A percentile compares a stretch with the other conserved stretches of the same genome.
These are phyloP conservation scores for Picochlorum sp. DNA, from an alignment of 139 green algal species.

Conservation along the genomic window DNA sequence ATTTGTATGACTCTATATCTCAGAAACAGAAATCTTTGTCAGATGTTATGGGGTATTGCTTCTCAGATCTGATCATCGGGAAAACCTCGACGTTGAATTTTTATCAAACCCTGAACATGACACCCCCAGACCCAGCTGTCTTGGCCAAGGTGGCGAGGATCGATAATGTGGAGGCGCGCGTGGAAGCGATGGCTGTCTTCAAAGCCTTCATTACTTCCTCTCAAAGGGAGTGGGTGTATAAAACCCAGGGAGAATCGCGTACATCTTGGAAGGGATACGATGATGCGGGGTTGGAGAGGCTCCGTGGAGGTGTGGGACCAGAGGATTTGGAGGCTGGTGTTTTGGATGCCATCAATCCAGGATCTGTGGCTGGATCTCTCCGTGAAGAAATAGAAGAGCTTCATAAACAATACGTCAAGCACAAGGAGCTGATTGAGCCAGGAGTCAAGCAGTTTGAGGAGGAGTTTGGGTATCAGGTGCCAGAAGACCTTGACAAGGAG, in stretches of 20 bases:
- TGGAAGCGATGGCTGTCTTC: conserved; percentile 27
- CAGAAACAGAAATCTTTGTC: conserved; percentile 13
- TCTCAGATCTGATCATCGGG: conserved; percentile 20
- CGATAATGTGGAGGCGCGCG: not conserved
- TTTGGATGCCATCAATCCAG: conserved; percentile 10
- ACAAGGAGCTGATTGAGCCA: not conserved
- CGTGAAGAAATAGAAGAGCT: conserved; percentile 18
- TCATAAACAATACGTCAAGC: not conserved
- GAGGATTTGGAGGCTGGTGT: conserved; percentile 19
- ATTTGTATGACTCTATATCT: conserved; percentile 28
- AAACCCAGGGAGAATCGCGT: not conserved
- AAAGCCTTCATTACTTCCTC: conserved; percentile 26
- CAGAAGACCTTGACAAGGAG: not conserved
- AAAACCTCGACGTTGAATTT: conserved; percentile 36
- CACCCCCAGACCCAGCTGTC: not conserved
- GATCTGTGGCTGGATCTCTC: conserved; percentile 20
- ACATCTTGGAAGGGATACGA: conserved; percentile 22
- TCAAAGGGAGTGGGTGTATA: conserved; percentile 18
- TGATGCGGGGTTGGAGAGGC: conserved; percentile 17
- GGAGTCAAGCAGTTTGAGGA: not conserved
- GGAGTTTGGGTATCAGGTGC: not conserved
- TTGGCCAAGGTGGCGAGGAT: not conserved
- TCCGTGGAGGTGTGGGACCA: conserved; percentile 24
- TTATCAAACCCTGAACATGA: conserved; percentile 27
- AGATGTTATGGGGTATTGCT: conserved; percentile 23